Conservation (phyloP, 2,329 filamentous ascomycete genomes). For the Cytospora schulzeri region DNA sequence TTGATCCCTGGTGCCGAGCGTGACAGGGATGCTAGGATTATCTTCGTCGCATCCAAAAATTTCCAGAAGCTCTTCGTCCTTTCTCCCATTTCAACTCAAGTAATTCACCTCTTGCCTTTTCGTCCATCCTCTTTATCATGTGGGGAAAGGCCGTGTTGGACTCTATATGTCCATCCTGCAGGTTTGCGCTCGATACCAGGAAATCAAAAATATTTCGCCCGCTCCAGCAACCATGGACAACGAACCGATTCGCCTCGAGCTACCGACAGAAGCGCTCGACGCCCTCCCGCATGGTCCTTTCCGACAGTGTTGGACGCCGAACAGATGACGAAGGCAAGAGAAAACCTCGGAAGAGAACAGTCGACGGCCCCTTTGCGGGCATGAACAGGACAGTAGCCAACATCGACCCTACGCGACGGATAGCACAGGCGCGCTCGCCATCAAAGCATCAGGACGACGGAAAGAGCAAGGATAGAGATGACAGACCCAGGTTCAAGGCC, state of each 20-base stretch:
- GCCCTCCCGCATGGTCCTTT: constrained; percentile 62
- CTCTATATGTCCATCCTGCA: constrained; percentile 24
- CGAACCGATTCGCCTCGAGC: constrained; percentile 41
- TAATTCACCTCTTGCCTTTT: neutral
- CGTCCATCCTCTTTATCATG: constrained; percentile 20
- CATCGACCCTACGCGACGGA: constrained; percentile 35
- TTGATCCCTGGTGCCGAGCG: neutral
- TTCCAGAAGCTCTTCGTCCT: constrained; percentile 4
- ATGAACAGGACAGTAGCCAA: constrained; percentile 59
- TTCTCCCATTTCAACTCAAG: neutral
- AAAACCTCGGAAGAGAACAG: constrained; percentile 41
- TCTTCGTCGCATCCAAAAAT: constrained; percentile 16
- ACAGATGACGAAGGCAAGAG: constrained; percentile 38
- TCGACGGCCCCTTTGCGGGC: constrained; percentile 54
- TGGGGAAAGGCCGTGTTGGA: constrained; percentile 20
- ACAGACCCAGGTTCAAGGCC: constrained; percentile 63
- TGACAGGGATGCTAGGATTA: neutral
- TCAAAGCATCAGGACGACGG: constrained; percentile 43
- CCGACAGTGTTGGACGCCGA: constrained; percentile 50
- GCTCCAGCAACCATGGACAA: constrained; percentile 37
- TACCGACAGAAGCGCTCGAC: constrained; percentile 37
- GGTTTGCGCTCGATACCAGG: constrained; percentile 15
- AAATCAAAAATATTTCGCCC: constrained; percentile 10
- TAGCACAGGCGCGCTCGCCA: constrained; percentile 30
- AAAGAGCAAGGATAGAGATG: constrained; percentile 42